A percentile compares a stretch with the other conserved stretches of the same genome.
Evolutionary conservation across 2,329 filamentous ascomycete genomes (phyloP).

Genomic region (Diaporthe longicolla): DNA sequence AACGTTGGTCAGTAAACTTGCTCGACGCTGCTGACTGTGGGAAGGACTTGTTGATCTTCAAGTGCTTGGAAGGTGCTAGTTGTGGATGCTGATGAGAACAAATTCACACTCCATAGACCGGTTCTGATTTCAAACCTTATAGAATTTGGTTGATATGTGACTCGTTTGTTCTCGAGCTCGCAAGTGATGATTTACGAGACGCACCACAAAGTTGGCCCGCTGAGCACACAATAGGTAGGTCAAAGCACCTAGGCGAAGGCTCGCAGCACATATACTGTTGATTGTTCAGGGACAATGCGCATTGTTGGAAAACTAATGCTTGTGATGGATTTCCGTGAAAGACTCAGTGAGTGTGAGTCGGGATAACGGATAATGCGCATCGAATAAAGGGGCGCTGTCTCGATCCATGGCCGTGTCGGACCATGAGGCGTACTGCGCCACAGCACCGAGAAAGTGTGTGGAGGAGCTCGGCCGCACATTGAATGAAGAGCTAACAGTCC

Average conservation of each 20-base stretch:
- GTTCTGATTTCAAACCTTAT: not conserved
- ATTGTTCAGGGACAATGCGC: not conserved
- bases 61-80: not conserved
- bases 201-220: not conserved
- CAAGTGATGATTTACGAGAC: not conserved
- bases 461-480: not conserved
- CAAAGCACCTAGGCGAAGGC: not conserved
- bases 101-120: not conserved
- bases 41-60: not conserved
- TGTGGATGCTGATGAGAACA: not conserved
- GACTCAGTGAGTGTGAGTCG: too few species aligned
- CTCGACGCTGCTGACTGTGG: not conserved
- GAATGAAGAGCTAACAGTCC: not conserved
- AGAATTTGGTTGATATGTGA: accelerated
- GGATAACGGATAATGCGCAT: too few species aligned
- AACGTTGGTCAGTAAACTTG: not conserved
- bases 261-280: not conserved
- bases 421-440: too few species aligned
- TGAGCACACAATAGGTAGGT: not conserved
- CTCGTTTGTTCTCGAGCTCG: not conserved
- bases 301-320: not conserved
- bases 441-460: not conserved
- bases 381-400: too few species aligned
- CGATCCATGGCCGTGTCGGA: too few species aligned
- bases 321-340: not conserved